Base-by-base conservation (phyloP, 108 stramenopile genomes). In the Schizochytrium sp. region DNA sequence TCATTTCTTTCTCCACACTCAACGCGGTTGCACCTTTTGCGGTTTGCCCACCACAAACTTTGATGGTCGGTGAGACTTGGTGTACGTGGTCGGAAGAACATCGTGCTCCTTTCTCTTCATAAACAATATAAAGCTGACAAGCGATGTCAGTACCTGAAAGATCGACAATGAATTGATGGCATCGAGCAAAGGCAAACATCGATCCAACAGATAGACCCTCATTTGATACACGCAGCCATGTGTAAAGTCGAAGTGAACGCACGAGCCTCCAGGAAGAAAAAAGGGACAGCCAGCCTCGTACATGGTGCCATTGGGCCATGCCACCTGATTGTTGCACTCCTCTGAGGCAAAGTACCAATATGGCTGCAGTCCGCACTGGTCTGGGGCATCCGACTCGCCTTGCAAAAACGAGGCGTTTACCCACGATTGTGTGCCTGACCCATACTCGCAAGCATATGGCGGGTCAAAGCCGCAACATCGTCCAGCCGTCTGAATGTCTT, bases 41-140 rank as follows among this genome's bases (percentile, higher is more conserved):
- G 43, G 21, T 6, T 44, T 72, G 72, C 41, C 41, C 16, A n/a
- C 47, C 14, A 19, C 12, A 44, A 41, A 44, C 43, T 44, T 41
- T 5, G 43, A 41, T 6, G 43, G 43, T 4, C 41, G 53, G n/a
- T 87, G n/a, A 12, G 53, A n/a, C 29, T 43, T 34, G 6, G 43
- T 43, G 43, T 87, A 88, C 5, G 88, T 25, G 5, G 41, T 63
- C 45, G 88, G 60, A 5, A 88, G n/a, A 19, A 88, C 88, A 28
- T 88, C 88, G 47, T 88, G 41, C 8, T 88, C 88, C 29, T 88
- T 88, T 5, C 88, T 60, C 88, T 88, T 88, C 45, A 29, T 23
- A 23, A 60, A 88, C 14, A 60, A n/a, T 3, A 63, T 19, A 23
- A 44, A 60, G 23, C 43, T 53, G 60, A 44, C 23, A 45, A 69